These are phyloP conservation scores for Fusarium euwallaceae DNA, from an alignment of 2,329 filamentous ascomycete species.

Conservation along the genomic window DNA sequence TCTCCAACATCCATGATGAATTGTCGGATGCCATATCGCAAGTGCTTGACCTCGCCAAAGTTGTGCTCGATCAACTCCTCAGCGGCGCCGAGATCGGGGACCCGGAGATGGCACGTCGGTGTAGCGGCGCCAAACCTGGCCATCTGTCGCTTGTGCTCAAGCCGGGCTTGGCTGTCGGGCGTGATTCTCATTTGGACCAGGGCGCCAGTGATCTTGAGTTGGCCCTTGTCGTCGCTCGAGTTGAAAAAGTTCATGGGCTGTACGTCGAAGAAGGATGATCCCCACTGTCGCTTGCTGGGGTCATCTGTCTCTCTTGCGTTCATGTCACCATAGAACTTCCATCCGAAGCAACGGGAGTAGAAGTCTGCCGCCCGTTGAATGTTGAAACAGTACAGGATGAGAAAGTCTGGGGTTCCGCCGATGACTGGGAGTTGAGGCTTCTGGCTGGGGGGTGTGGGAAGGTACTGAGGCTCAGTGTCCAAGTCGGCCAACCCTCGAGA, in stretches of 20 bases:
- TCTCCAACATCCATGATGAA: conserved; percentile 45
- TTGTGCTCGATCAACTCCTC: conserved; percentile 41
- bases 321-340: conserved; percentile 42
- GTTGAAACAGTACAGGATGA: conserved; percentile 42
- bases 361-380: conserved; percentile 39
- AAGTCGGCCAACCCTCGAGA: not conserved
- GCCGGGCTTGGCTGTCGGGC: conserved; percentile 22
- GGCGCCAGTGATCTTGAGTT: conserved; percentile 34
- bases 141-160: conserved; percentile 30
- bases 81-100: conserved; percentile 40
- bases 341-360: conserved; percentile 44
- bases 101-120: conserved; percentile 41
- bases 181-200: conserved; percentile 33
- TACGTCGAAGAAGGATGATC: conserved; percentile 41
- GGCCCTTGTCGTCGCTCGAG: conserved; percentile 19
- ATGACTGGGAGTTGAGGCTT: conserved; percentile 17
- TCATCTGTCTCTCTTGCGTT: conserved; percentile 32
- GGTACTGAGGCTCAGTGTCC: not conserved
- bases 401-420: conserved; percentile 39
- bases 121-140: conserved; percentile 30
- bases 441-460: not conserved
- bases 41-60: conserved; percentile 37
- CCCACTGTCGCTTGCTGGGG: conserved; percentile 35
- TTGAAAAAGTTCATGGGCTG: conserved; percentile 45
- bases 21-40: conserved; percentile 42